These are phyloP conservation scores for Calamus simplicifolius DNA, from an alignment of 176 grass and related monocot species.

Conservation along the genomic window DNA sequence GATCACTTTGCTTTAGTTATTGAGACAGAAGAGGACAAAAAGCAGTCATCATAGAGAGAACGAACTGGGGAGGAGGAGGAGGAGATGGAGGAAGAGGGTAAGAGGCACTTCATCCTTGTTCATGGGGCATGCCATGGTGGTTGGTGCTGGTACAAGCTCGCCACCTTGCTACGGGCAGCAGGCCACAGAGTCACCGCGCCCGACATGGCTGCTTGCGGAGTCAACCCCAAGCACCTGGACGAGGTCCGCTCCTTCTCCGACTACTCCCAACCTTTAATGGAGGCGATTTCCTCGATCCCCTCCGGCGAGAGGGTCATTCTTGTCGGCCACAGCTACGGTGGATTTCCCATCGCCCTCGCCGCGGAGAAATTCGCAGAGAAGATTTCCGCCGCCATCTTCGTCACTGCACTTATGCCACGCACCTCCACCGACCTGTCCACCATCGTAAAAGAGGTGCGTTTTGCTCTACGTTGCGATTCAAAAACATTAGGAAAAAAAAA, in stretches of 20 bases:
- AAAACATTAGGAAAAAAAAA: neutral
- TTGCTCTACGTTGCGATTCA: neutral
- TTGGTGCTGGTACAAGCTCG: conserved; percentile 31
- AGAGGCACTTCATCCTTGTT: conserved; percentile 20
- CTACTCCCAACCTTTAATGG: conserved; percentile 24
- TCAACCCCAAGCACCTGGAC: conserved; percentile 14
- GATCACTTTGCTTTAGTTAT: too few species aligned
- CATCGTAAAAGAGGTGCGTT: conserved; percentile 14
- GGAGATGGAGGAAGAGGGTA: neutral
- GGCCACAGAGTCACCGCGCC: conserved; percentile 23
- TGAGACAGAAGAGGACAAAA: too few species aligned
- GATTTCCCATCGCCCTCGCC: conserved; percentile 9
- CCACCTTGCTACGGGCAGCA: conserved; percentile 8
- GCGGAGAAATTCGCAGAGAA: conserved; percentile 30
- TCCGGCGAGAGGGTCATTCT: conserved; percentile 16
- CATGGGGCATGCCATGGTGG: conserved; percentile 25
- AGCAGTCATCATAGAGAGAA: too few species aligned
- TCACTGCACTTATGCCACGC: conserved; percentile 16
- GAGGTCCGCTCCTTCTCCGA: conserved; percentile 19
- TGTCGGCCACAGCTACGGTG: conserved; percentile 27
- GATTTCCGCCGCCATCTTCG: conserved; percentile 13
- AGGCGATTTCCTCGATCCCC: conserved; percentile 13
- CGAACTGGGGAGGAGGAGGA: too few species aligned
- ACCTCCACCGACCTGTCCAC: conserved; percentile 9
- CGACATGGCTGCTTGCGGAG: conserved; percentile 19